These are phyloP conservation scores for Nematocida major DNA, from an alignment of 371 early-diverging fungal species.

Conservation along the genomic window DNA sequence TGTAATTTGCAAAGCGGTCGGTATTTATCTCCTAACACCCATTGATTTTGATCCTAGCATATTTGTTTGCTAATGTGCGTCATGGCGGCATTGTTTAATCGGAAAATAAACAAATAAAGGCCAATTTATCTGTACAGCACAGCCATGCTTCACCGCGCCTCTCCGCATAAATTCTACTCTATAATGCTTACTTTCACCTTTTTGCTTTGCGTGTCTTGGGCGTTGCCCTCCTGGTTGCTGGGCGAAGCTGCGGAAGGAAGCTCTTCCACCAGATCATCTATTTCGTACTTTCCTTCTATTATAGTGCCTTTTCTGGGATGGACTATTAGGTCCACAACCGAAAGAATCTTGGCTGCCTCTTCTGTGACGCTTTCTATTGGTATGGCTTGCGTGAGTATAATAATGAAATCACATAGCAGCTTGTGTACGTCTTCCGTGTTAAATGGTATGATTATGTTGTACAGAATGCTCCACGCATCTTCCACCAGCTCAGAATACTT, in stretches of 20 bases:
- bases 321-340: slow-evolving; percentile 32
- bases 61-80: no score
- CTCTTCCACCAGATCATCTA: not conserved
- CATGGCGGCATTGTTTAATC: no score
- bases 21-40: no score
- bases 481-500: slow-evolving; percentile 11
- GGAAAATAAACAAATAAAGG: no score
- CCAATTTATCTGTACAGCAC: no score
- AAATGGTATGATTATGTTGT: slow-evolving; percentile 34
- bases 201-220: not conserved
- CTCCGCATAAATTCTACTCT: not conserved
- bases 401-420: not conserved
- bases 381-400: slow-evolving; percentile 26
- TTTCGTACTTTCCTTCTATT: slow-evolving; percentile 8
- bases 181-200: slow-evolving; percentile 6
- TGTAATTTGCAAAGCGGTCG: no score
- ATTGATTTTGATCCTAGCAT: no score
- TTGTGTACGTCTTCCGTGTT: slow-evolving; percentile 7
- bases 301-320: slow-evolving; percentile 48
- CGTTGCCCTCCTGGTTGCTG: not conserved
- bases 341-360: slow-evolving; percentile 7
- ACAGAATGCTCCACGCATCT: slow-evolving; percentile 22
- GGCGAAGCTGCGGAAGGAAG: not conserved
- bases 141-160: not conserved
- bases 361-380: not conserved